Evolutionary conservation across 352 stramenopile species (phyloP).

Genomic region (Thalassiosira tumida): DNA sequence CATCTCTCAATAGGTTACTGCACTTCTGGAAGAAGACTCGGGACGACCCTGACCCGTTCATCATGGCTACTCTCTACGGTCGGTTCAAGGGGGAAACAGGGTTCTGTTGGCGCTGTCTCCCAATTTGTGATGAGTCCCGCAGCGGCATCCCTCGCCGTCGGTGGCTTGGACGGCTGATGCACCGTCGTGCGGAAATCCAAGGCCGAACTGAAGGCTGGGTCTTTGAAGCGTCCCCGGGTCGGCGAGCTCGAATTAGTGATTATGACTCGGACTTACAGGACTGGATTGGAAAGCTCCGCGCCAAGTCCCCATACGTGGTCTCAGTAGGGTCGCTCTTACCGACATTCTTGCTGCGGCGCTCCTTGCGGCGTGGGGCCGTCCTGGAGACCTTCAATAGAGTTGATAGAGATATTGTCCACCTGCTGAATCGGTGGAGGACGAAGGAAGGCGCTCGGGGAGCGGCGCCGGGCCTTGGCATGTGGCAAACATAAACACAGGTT

Average conservation of each 20-base stretch:
- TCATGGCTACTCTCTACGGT: constrained; percentile 31
- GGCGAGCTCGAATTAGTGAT: not conserved
- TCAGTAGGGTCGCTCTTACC: not conserved
- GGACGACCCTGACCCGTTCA: not conserved
- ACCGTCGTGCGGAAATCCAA: not conserved
- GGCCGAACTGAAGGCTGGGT: not conserved
- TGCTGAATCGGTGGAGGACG: not conserved
- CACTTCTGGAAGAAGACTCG: not conserved
- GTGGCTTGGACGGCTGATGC: not conserved
- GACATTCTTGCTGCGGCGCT: not conserved
- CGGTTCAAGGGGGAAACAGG: constrained; percentile 68
- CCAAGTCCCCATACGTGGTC: not conserved
- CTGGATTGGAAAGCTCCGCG: not conserved
- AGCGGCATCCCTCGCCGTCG: not conserved
- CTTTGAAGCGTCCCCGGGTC: not conserved
- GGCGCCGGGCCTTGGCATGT: not conserved
- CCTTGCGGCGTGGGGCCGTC: not conserved
- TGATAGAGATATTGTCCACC: not conserved
- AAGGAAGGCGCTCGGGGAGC: not conserved
- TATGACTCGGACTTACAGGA: not conserved
- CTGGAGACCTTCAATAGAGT: not conserved
- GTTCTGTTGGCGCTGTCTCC: not conserved
- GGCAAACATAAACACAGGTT: not conserved
- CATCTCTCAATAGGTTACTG: not conserved
- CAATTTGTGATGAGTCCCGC: not conserved